Base-by-base conservation (phyloP, 1,139 yeast genomes). In the Kluyveromyces sp. region DNA sequence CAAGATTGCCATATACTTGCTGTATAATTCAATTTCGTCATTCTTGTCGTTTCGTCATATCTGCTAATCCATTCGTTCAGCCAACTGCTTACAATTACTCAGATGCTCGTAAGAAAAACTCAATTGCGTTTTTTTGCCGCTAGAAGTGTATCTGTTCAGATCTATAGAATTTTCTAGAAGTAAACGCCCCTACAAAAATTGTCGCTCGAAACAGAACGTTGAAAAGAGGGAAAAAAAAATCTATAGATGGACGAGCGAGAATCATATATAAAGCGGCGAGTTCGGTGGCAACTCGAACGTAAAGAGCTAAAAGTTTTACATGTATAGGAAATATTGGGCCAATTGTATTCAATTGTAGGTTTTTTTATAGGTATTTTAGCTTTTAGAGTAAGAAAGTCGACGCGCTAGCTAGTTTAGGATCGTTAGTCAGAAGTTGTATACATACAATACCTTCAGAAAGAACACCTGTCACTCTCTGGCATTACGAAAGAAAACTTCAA, bases 81-180 rank as follows among this genome's bases (percentile, higher is more conserved):
- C 21, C 21, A 15, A 15, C 21, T 15, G 21, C 21, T 15, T 15
- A 15, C 21, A 15, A 15, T 15, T 15, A 15, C 21, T 15, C 21
- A 15, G 21, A 15, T 15, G 21, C 21, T 15, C 21, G 21, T 15
- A 15, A 15, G 21, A 15, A 15, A 15, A 15, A 15, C 21, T 15
- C 21, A 15, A 15, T 15, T 15, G 21, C 21, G 21, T 15, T 15
- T 15, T 15, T 15, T 15, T 15, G 21, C 21, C 21, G 21, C 21
- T 15, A 15, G 21, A 15, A 15, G 21, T 15, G 21, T 15, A 15
- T 15, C 21, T 15, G 21, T 15, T 15, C 21, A 15, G 21, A 15
- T 15, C 34, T 6, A 43, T 37, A 32, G 45, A 43, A 43, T 38
- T 43, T 43, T 43, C 45, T 38, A 43, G 45, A 43, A 43, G 25